These are phyloP conservation scores for Dissophora globulifera DNA, from an alignment of 192 early-diverging fungal genomes.

Conservation along the genomic window DNA sequence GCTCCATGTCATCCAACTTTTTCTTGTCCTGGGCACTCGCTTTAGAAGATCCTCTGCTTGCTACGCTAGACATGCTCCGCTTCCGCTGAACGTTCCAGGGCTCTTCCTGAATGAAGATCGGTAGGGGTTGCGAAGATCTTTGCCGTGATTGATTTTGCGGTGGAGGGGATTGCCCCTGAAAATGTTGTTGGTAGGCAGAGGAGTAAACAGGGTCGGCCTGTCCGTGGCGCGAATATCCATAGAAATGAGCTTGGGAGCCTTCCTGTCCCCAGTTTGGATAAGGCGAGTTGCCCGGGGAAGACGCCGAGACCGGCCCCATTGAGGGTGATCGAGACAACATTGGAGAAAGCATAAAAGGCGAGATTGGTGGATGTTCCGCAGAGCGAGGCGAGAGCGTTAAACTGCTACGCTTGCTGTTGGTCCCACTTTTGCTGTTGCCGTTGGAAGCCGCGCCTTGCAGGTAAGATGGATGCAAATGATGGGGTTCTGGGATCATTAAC, in stretches of 20 bases:
- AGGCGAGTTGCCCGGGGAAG: constrained; percentile 33
- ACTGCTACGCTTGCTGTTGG: constrained; percentile 38
- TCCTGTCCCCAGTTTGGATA: constrained; percentile 32
- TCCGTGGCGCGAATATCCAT: constrained; percentile 1
- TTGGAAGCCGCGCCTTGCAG: constrained; percentile 1
- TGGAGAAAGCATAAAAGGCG: constrained; percentile 45
- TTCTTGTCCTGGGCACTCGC: constrained; percentile 9
- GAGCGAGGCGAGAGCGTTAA: constrained; percentile 32
- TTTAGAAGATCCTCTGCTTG: background rate
- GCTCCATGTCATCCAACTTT: background rate
- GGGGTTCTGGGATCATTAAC: constrained; percentile 43
- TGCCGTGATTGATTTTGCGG: constrained; percentile 2
- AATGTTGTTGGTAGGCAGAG: background rate
- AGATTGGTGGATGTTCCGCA: constrained; percentile 29
- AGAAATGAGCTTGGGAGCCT: constrained; percentile 7
- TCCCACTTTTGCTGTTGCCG: constrained; percentile 3
- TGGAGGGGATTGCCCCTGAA: background rate
- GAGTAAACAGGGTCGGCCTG: constrained; percentile 6
- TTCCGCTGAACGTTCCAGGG: constrained; percentile 43
- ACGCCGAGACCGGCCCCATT: constrained; percentile 22
- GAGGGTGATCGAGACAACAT: constrained; percentile 38
- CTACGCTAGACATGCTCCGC: constrained; percentile 32
- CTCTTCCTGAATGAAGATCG: constrained; percentile 49
- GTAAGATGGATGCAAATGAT: constrained; percentile 43
- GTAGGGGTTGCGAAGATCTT: constrained; percentile 31